Evolutionary conservation across 306 rosid genomes (phyloP), one percentile per base, ranked within the genome.

Genomic region (Erythrophleum fordii): DNA sequence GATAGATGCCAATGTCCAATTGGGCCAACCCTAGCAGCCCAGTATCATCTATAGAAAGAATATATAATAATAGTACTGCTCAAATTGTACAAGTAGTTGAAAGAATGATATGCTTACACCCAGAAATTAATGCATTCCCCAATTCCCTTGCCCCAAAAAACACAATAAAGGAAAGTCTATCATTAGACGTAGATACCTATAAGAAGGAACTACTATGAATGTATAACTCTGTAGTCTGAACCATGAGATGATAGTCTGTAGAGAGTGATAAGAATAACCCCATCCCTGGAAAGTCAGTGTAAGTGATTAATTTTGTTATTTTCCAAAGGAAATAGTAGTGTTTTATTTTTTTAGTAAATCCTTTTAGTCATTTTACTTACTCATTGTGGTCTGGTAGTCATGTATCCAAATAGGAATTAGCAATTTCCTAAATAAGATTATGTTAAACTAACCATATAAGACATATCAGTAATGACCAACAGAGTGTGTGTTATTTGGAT

Each of bases 251-350:
- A 93, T 90, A 13, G 99, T 91, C 83, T 95, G 98, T 28, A 95
- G 93, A 67, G 99, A 95, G n/a, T 96, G 97, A 77, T 95, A 93
- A 53, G 99, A 98, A 86, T 98, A 95, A 71, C 98, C 99, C 99
- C 99, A 95, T 60, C 98, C 99, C 99, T 93, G 81, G 37, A 71
- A 85, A 82, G 85, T 78, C 79, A 80, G 61, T 45, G n/a, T 4
- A 62, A 70, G 42, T 59, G 58, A 73, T 68, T 78, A 80, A 16
- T 42, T 55, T 68, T 42, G 16, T n/a, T 37, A 75, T 67, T 22
- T 49, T 73, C 64, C 35, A 66, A 60, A 52, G 55, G 75, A 79
- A 67, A 64, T 39, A 53, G 60, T 72, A 44, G 23, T 20, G 55
- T 71, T 60, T 26, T 65, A 41, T n/a, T 48, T 35, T 8, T 39